Evolutionary conservation across 331 rosid genomes (phyloP).

Genomic region (Acacia pycnantha): DNA sequence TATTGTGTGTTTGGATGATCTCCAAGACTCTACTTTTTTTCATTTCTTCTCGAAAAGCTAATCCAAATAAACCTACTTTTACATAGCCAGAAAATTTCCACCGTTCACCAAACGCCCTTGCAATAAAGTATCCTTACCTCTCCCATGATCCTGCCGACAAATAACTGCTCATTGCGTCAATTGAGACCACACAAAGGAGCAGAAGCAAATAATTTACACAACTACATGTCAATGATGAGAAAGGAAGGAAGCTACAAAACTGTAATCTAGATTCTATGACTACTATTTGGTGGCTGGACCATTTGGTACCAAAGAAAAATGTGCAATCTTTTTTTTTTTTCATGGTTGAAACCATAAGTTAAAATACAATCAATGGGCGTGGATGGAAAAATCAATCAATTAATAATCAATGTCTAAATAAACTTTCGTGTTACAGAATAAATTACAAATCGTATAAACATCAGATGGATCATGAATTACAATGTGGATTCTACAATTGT

Average conservation of each 20-base stretch:
- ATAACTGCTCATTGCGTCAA: not conserved
- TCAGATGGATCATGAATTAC: constrained; percentile 60
- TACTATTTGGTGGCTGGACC: not conserved
- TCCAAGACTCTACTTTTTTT: too few species aligned
- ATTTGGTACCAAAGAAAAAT: not conserved
- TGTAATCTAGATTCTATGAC: not conserved
- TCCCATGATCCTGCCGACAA: not conserved
- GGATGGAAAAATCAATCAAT: constrained; percentile 90
- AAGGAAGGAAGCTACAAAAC: not conserved
- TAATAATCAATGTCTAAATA: constrained; percentile 66
- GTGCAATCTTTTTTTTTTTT: not conserved
- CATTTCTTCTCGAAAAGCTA: too few species aligned
- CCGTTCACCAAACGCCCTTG: not conserved
- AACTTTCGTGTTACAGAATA: constrained; percentile 76
- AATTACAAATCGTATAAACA: constrained; percentile 55
- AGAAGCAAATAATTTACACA: constrained; percentile 1
- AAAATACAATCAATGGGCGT: constrained; percentile 46
- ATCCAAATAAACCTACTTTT: not conserved
- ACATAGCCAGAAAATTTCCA: not conserved
- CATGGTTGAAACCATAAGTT: constrained; percentile 44
- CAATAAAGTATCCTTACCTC: not conserved
- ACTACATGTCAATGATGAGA: not conserved
- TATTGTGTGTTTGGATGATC: too few species aligned
- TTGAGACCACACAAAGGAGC: constrained; percentile 2
- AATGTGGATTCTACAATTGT: constrained; percentile 48